Conservation (phyloP, 768 basidiomycete species). For the Chalciporus pseudorubinellus region DNA sequence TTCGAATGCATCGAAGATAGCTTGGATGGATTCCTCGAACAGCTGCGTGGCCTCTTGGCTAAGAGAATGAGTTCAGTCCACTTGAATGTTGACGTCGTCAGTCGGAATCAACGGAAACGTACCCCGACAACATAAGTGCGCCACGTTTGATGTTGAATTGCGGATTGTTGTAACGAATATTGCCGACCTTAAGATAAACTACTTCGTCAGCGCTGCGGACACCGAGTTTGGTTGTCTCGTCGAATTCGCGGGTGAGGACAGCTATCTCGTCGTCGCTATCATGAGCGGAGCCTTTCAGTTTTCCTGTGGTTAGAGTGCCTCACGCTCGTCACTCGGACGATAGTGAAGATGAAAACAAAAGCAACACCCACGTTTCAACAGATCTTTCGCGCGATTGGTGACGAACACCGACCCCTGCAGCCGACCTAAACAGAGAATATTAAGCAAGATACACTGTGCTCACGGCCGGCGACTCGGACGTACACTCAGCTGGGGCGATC, state of each 20-base stretch:
- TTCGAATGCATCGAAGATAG: slow-evolving; percentile 12
- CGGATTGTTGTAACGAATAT: too few relatives aligned
- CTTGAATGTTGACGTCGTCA: too few relatives aligned
- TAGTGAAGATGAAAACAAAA: background rate
- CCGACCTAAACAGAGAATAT: slow-evolving; percentile 31
- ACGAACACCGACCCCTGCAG: slow-evolving; percentile 49
- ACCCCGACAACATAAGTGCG: slow-evolving; percentile 8
- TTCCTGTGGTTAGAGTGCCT: too few relatives aligned
- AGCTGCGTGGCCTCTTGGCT: slow-evolving; percentile 7
- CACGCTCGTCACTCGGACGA: background rate
- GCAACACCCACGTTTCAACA: slow-evolving; percentile 34
- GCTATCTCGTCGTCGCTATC: too few relatives aligned
- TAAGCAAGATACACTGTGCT: too few relatives aligned
- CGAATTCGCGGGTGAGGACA: too few relatives aligned
- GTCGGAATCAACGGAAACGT: background rate
- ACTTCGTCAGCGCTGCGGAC: too few relatives aligned
- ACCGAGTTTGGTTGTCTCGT: too few relatives aligned
- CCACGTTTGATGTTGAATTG: slow-evolving; percentile 5
- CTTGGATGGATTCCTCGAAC: slow-evolving; percentile 8
- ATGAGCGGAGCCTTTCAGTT: too few relatives aligned
- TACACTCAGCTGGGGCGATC: slow-evolving; percentile 31
- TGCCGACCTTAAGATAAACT: too few relatives aligned
- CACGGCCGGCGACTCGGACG: background rate
- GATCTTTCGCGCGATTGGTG: slow-evolving; percentile 35
- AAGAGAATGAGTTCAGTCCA: background rate